phyloP scores from a whole-genome alignment of 257 asterid species.

The Leonotis leonurus region DNA sequence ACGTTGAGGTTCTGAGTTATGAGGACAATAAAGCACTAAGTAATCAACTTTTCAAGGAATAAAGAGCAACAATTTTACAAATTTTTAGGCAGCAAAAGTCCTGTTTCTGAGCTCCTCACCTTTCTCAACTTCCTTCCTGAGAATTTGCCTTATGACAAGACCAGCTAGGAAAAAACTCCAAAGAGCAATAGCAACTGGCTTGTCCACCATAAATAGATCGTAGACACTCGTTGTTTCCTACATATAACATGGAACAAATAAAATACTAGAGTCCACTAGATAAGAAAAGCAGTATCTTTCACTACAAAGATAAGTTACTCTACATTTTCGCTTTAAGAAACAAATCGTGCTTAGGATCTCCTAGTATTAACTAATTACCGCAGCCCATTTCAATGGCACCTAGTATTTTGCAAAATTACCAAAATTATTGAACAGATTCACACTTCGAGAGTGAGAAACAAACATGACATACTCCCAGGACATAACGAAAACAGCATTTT shows the following conservation, averaged over 20 bases:
- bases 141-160: slow-evolving; percentile 21
- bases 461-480: neutral
- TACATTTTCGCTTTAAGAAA: neutral
- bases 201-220: slow-evolving; percentile 27
- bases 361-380: no score
- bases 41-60: neutral
- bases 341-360: neutral
- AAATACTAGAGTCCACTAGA: neutral
- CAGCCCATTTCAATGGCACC: neutral
- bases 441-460: neutral
- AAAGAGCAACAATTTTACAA: neutral
- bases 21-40: neutral
- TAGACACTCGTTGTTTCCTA: slow-evolving; percentile 11
- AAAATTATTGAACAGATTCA: neutral
- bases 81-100: neutral
- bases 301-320: neutral
- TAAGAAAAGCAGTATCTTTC: neutral
- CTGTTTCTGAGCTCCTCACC: slow-evolving; percentile 33
- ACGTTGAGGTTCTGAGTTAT: neutral
- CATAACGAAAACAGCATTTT: neutral
- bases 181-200: slow-evolving; percentile 25
- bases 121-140: slow-evolving; percentile 48
- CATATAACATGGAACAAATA: neutral
- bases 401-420: neutral
- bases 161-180: slow-evolving; percentile 40